Evolutionary conservation across 257 asterid species (phyloP), one percentile per base, ranked within the genome.

Genomic region (Nicotiana knightiana): DNA sequence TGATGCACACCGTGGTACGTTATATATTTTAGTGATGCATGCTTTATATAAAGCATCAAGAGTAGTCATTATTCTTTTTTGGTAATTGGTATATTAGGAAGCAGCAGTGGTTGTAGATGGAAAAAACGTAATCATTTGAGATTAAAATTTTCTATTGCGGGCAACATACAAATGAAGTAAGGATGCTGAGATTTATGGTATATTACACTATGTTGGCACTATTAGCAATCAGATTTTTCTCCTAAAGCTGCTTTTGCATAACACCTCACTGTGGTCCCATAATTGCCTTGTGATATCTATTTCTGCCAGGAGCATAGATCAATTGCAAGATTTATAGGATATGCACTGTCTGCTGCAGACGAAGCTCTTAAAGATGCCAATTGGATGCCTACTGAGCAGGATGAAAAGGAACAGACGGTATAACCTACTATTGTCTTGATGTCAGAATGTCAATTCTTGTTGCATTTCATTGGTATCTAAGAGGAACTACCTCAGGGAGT

Each of bases 321-420:
- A 62, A 89, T 90, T 80, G 91, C 98, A 81, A 91, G 94, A 88
- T 96, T 96, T 86, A 94, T 96, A 85, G 97, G 94, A 58, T 96
- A 94, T 86, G 98, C 99, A 9, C 86, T 96, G 70, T 93, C 98
- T 89, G 98, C 99, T 43, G 93, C 95, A 55, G 97, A 91, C 57
- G 99, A 96, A 90, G 98, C 98, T 83, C 91, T 96, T 83, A 91
- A 87, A 85, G 99, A 94, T 91, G 97, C 99, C 82, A 91, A 92
- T 86, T 96, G 94, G 95, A 85, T 90, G 82, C 97, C 99, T 61
- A 85, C 89, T 58, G 79, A 82, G 82, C 92, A 92, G 87, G 89
- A 89, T 81, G 94, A 91, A 91, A 96, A 93, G 91, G 99, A 96
- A 86, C 85, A 89, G 80, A 94, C 97, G 95, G 99, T 95, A 93